Base-by-base conservation (phyloP, 768 basidiomycete species). In the Leucosporidium yakuticum region DNA sequence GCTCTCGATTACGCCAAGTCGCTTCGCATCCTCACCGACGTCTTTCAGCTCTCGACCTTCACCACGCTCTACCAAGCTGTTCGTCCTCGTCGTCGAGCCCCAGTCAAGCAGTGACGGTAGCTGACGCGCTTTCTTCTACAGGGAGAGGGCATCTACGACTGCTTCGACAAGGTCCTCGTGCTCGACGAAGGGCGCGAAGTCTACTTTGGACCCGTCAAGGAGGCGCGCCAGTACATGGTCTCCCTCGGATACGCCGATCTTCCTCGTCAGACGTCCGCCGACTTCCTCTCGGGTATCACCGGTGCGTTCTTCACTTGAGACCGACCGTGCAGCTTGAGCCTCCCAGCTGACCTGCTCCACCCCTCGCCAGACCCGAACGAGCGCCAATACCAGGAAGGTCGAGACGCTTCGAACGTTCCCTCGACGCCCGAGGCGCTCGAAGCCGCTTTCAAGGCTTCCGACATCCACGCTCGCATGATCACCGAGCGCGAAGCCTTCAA, bases 281-380 rank as follows among this genome's bases (percentile, higher is more conserved):
- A 81, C 65, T 80, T 79, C 73, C 69, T 81, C 60, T 80, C 80
- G n/a, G 78, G 77, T 34, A 74, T 80, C 67, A 80, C 90, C 36
- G 50, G 55, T 57, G 4, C 20, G 56, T n/a, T 23, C 56, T 60
- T 23, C 19, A 8, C 47, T 21, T 48, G 47, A 48, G 47, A 12
- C 47, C 11, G 12, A 12, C 47, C 21, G 11, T 48, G 11, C 47
- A 12, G 47, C 47, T 48, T 12, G 47, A 12, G 21, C 14, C 47
- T 48, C 14, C 58, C 60, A 50, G 20, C 23, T 80, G 65, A 81
- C 91, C 2, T 88, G 89, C 73, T 83, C 11, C 2, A 86, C 0
- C 88, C 89, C 69, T 90, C 64, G 79, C n/a, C 91, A 4, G 89
- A 90, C 74, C 84, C 86, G 0, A 89, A 91, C 73, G 91, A 94